Evolutionary conservation across 371 early-diverging fungal genomes (phyloP).

Genomic region (Cladochytrium tenue): DNA sequence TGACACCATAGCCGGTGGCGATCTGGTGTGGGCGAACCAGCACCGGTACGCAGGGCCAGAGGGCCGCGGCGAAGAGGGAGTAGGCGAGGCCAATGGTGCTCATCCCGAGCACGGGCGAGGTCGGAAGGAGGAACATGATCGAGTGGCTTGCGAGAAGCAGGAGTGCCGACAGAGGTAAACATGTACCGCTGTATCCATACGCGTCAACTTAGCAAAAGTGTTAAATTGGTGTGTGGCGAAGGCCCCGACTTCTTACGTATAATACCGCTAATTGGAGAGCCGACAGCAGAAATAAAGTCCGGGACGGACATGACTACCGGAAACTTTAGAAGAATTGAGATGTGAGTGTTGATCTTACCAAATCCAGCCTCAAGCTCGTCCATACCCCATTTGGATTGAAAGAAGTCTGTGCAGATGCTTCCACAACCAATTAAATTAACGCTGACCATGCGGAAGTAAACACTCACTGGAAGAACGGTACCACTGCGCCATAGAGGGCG

Average conservation of each 20-base stretch:
- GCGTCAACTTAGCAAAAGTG: slow-evolving; percentile 36
- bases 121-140: slow-evolving; percentile 41
- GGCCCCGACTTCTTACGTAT: slow-evolving; percentile 10
- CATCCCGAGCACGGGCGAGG: slow-evolving; percentile 49
- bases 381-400: slow-evolving; percentile 56
- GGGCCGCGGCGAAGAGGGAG: slow-evolving; percentile 51
- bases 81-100: slow-evolving; percentile 54
- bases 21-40: slow-evolving; percentile 47
- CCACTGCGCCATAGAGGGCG: slow-evolving; percentile 33
- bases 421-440: too few species aligned
- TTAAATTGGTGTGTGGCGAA: background rate
- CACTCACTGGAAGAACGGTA: slow-evolving; percentile 39
- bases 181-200: slow-evolving; percentile 45
- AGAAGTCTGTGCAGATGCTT: slow-evolving; percentile 45
- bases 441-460: background rate
- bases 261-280: slow-evolving; percentile 57
- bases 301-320: slow-evolving; percentile 56
- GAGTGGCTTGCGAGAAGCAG: slow-evolving; percentile 46
- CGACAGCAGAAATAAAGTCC: slow-evolving; percentile 57
- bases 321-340: background rate
- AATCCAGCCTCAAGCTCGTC: slow-evolving; percentile 53
- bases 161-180: slow-evolving; percentile 51
- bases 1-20: slow-evolving; percentile 46
- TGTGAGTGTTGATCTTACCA: slow-evolving; percentile 25
- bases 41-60: slow-evolving; percentile 65